Base-by-base conservation (phyloP, 495 filamentous ascomycete species). In the Xanthoparmelia taractica region DNA sequence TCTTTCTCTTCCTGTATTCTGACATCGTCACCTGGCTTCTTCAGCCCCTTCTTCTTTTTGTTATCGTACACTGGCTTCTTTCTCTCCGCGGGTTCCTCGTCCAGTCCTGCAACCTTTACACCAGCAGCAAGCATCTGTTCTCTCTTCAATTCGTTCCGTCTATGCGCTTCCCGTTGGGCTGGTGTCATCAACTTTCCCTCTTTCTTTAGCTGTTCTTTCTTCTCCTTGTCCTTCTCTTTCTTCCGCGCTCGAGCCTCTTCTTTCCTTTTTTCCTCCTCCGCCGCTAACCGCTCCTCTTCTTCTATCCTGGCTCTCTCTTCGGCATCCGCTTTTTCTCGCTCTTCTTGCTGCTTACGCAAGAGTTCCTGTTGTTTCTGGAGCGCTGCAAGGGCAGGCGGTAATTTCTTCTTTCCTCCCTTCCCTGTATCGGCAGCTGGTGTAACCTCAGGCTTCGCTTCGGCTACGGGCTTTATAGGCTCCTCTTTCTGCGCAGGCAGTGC, bases 151-250 rank as follows among this genome's bases (percentile, higher is more conserved):
- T 97, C 89, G 70, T 91, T 88, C 64, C 84, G 83, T 34, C 85
- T 84, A 73, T 93, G 88, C 64, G 87, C 87, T 69, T 96, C 91
- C 69, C 85, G 89, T 74, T 99, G 92, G 36, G 93, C 90, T 74
- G 96, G 94, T 66, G 92, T 96, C 65, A 96, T 79, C 68, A 91
- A 92, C 72, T 96, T 97, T 69, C 95, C 95, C 75, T 96, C 92
- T 72, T 85, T 92, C 78, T 94, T 94, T 20, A 96, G 83, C 75
- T 96, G 89, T 69, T 99, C 95, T 65, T 96, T 91, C 78, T 84
- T 93, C 75, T 96, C 89, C 75, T 88, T 95, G 73, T 99, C 95
- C 75, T 88, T 96, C 72, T 96, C 91, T 79, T 96, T 97, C 81
- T 88, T 96, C 57, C 81, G 76, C 17, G 86, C 85, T 68, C 86